Conservation (phyloP, 1,284 basidiomycete genomes). For the Naganishia cerealis region DNA sequence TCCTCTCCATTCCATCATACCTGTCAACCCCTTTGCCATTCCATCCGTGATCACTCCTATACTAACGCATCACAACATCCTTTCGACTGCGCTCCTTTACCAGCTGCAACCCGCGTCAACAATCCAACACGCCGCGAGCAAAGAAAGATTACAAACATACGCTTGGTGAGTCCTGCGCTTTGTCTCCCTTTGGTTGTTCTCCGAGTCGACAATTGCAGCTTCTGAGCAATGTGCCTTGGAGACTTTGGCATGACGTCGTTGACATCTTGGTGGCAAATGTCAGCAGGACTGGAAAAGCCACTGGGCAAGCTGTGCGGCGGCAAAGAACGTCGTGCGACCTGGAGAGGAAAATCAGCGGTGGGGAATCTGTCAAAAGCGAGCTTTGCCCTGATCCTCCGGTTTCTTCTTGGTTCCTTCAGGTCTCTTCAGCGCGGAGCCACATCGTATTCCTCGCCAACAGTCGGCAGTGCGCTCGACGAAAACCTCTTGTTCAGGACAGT, state of each 20-base stretch:
- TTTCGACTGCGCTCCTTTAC: constrained; percentile 3
- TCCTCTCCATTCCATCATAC: not conserved
- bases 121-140: not conserved
- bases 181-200: not conserved
- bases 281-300: not conserved
- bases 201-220: not conserved
- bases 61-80: not conserved
- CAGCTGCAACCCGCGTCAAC: not conserved
- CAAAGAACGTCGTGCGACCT: not conserved
- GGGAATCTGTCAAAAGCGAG: not conserved
- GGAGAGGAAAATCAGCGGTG: not conserved
- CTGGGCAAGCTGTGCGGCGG: not conserved
- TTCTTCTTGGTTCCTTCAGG: not conserved
- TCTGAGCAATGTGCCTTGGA: too few species aligned
- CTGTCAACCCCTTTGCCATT: not conserved
- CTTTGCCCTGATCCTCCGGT: not conserved
- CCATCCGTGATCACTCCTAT: constrained; percentile 11
- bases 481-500: not conserved
- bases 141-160: not conserved
- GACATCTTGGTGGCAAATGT: not conserved
- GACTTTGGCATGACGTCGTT: not conserved
- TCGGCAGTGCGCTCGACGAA: not conserved
- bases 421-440: not conserved
- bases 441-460: not conserved
- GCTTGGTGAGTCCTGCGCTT: not conserved